A percentile compares a stretch with the other conserved stretches of the same genome.
Conservation (phyloP, 2,329 filamentous ascomycete species). For the Eurotiales sp. region DNA sequence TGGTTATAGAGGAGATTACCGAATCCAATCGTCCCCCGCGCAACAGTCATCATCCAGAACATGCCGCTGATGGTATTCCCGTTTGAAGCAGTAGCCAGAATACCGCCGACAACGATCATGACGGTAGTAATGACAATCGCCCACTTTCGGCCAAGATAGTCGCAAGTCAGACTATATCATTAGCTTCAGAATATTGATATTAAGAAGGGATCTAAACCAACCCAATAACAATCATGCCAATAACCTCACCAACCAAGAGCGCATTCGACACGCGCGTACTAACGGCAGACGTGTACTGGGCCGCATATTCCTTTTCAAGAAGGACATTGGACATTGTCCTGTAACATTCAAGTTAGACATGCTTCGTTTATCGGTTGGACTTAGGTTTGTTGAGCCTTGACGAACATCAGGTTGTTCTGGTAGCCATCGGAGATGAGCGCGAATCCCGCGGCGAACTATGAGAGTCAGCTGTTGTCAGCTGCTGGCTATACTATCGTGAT, state of each 20-base stretch:
- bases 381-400: neutral
- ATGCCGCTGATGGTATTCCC: conserved; percentile 47
- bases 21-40: conserved; percentile 48
- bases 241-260: conserved; percentile 25
- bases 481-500: too few relatives aligned
- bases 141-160: conserved; percentile 45
- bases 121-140: conserved; percentile 46
- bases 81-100: conserved; percentile 44
- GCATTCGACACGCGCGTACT: conserved; percentile 29
- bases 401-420: conserved; percentile 28
- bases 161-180: conserved; percentile 35
- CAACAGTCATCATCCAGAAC: conserved; percentile 53
- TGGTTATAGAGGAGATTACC: conserved; percentile 26
- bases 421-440: conserved; percentile 30
- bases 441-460: conserved; percentile 26
- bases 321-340: conserved; percentile 30
- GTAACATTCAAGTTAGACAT: neutral
- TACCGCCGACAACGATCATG: conserved; percentile 46
- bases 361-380: neutral
- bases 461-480: too few relatives aligned
- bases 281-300: conserved; percentile 23
- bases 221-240: conserved; percentile 27
- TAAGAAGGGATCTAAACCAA: too few relatives aligned
- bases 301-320: conserved; percentile 24
- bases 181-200: neutral